Conservation (phyloP, 345 rosid genomes). For the Chamaenerion angustifolium region DNA sequence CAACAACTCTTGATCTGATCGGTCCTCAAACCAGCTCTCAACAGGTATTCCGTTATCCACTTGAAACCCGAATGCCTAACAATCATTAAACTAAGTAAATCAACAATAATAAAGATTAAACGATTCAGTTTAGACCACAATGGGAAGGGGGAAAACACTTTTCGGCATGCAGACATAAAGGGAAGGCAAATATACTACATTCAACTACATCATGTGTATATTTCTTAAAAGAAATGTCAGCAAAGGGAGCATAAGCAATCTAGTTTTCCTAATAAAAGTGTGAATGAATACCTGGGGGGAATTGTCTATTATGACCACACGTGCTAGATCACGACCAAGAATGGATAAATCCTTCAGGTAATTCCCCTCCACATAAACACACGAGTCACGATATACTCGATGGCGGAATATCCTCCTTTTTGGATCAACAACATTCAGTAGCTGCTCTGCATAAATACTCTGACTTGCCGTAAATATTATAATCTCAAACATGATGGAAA, state of each 20-base stretch:
- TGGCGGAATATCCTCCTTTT: conserved; percentile 85
- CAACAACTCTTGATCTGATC: conserved; percentile 68
- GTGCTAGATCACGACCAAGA: conserved; percentile 92
- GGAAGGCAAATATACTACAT: too few species aligned
- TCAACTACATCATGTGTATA: too few species aligned
- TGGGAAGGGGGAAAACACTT: too few species aligned
- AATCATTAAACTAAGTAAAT: too few species aligned
- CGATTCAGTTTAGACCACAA: too few species aligned
- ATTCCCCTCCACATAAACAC: conserved; percentile 90
- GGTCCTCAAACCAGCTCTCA: conserved; percentile 96
- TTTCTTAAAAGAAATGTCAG: not conserved
- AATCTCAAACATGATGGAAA: conserved; percentile 71
- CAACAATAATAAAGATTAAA: too few species aligned
- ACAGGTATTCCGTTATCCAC: conserved; percentile 97
- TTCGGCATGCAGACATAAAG: too few species aligned
- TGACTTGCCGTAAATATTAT: conserved; percentile 97
- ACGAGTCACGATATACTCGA: conserved; percentile 88
- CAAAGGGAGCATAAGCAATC: not conserved
- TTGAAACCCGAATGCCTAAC: conserved; percentile 95
- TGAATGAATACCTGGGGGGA: conserved; percentile 79
- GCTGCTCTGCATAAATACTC: conserved; percentile 93
- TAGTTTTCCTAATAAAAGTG: too few species aligned
- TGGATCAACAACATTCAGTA: conserved; percentile 96
- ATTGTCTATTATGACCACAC: conserved; percentile 75
- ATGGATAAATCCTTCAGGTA: conserved; percentile 87